A percentile compares a stretch with the other conserved stretches of the same genome.
phyloP scores from a whole-genome alignment of 139 green algal species.

The Micractinium sp. region DNA sequence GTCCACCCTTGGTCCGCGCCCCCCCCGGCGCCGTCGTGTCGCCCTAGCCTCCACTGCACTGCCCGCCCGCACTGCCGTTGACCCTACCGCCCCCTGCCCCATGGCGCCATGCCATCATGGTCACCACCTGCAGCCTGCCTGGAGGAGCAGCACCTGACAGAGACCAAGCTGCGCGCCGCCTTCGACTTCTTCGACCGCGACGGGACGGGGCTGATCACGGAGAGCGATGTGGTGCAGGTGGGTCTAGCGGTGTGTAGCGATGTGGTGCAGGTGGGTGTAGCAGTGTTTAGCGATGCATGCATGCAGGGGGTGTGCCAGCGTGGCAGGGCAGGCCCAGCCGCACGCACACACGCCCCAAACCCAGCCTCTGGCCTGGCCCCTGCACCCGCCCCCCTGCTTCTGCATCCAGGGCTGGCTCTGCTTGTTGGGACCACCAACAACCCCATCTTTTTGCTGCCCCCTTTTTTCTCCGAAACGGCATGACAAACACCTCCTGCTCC shows the following conservation, averaged over 20 bases:
- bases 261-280: not conserved
- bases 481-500: not conserved
- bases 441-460: too few species aligned
- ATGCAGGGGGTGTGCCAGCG: too few species aligned
- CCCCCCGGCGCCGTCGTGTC: too few species aligned
- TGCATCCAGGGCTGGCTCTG: too few species aligned
- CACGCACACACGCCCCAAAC: too few species aligned
- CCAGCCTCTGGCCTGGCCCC: too few species aligned
- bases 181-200: constrained; percentile 40
- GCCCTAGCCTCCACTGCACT: not conserved
- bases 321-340: too few species aligned
- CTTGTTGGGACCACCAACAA: too few species aligned
- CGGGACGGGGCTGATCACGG: not conserved
- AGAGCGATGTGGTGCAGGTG: constrained; percentile 19
- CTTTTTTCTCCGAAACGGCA: too few species aligned
- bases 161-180: constrained; percentile 24
- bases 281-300: not conserved
- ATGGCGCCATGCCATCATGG: not conserved
- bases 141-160: constrained; percentile 35
- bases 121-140: constrained; percentile 2
- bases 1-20: too few species aligned
- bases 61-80: not conserved
- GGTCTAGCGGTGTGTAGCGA: not conserved
- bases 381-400: too few species aligned
- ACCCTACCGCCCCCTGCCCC: not conserved